Evolutionary conservation across 2,329 filamentous ascomycete species (phyloP).

Genomic region (Stromatinia cepivora): DNA sequence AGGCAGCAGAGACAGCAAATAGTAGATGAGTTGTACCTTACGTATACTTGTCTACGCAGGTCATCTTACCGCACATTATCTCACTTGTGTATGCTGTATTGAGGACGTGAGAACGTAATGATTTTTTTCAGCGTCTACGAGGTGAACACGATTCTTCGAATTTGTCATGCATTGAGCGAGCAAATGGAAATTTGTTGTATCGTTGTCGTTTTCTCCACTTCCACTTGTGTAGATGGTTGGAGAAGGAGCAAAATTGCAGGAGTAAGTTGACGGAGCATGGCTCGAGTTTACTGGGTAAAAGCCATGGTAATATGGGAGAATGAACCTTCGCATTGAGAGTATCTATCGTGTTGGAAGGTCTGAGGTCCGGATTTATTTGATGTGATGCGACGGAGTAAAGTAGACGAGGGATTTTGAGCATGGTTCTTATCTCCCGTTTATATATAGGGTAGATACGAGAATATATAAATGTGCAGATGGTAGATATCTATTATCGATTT

Average conservation of each 20-base stretch:
- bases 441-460: background rate
- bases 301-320: background rate
- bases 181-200: background rate
- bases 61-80: background rate
- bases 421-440: background rate
- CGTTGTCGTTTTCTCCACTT: constrained; percentile 4
- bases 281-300: background rate
- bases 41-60: constrained; percentile 7
- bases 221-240: background rate
- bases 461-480: background rate
- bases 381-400: background rate
- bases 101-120: too few relatives aligned
- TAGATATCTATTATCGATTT: background rate
- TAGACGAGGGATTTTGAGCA: background rate
- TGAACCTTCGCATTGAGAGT: background rate
- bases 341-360: background rate
- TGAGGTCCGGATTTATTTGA: background rate
- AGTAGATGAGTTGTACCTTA: constrained; percentile 18
- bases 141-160: background rate
- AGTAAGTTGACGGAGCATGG: background rate
- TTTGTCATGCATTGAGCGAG: background rate
- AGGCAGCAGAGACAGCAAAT: constrained; percentile 18
- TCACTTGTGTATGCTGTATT: background rate
- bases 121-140: background rate
- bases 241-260: background rate